A percentile compares a stretch with the other conserved stretches of the same genome.
These are phyloP conservation scores for Grosmannia serpens DNA, from an alignment of 2,329 filamentous ascomycete genomes.

Conservation along the genomic window DNA sequence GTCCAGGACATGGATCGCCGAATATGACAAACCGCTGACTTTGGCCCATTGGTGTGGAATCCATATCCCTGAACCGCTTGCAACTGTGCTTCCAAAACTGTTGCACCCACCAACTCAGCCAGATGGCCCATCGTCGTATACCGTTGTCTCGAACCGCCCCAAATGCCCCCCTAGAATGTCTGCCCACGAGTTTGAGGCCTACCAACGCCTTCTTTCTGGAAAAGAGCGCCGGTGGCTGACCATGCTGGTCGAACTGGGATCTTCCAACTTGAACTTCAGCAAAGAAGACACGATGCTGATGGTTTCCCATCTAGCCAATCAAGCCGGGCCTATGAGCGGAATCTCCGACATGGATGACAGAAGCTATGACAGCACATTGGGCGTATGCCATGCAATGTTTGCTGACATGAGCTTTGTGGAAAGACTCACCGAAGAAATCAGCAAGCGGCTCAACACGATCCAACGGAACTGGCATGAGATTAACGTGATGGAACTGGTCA, in stretches of 20 bases:
- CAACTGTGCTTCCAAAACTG: constrained; percentile 21
- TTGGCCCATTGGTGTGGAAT: constrained; percentile 34
- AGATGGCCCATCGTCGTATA: constrained; percentile 39
- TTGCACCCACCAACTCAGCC: constrained; percentile 19
- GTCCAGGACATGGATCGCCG: constrained; percentile 25
- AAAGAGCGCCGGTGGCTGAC: constrained; percentile 33
- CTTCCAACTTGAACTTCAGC: constrained; percentile 48
- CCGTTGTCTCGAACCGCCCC: constrained; percentile 36
- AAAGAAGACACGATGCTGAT: constrained; percentile 36
- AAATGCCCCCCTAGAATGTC: constrained; percentile 34
- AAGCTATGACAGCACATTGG: constrained; percentile 16
- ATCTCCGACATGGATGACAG: neutral
- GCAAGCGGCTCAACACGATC: constrained; percentile 30
- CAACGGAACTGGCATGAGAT: constrained; percentile 46
- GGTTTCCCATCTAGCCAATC: constrained; percentile 38
- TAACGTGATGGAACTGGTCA: constrained; percentile 44
- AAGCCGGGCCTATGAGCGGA: constrained; percentile 38
- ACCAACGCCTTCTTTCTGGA: constrained; percentile 35
- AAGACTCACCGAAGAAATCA: constrained; percentile 34
- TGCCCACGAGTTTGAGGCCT: constrained; percentile 40
- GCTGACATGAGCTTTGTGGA: constrained; percentile 36
- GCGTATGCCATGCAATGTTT: constrained; percentile 38
- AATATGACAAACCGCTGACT: constrained; percentile 19
- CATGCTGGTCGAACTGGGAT: constrained; percentile 34
- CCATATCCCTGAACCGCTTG: constrained; percentile 18